phyloP scores from a whole-genome alignment of 2,329 filamentous ascomycete species.

The Pseudogymnoascus sp. region DNA sequence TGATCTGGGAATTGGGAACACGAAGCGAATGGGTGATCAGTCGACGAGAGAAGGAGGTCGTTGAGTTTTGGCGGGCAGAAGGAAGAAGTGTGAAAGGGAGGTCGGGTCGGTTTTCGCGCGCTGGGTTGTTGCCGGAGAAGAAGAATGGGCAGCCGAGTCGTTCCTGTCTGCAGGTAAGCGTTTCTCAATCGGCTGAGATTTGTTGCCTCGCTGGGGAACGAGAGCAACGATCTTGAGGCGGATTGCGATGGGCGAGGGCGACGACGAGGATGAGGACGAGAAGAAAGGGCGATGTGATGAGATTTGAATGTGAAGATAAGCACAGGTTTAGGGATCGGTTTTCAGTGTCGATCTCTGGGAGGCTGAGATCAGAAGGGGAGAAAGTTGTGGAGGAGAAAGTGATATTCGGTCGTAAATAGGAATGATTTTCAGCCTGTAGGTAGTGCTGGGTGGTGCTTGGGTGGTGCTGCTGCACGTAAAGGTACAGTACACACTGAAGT shows the following conservation, averaged over 20 bases:
- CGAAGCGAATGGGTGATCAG: background rate
- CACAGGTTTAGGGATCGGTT: background rate
- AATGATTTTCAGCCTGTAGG: background rate
- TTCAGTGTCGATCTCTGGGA: background rate
- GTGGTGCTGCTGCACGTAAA: background rate
- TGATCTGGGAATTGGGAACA: background rate
- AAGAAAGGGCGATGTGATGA: background rate
- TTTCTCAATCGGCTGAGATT: background rate
- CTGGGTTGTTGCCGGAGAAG: background rate
- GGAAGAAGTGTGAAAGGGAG: background rate
- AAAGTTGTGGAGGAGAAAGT: slow-evolving; percentile 1
- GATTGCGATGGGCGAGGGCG: background rate
- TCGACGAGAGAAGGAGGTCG: background rate
- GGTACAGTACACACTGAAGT: background rate
- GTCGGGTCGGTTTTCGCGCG: background rate
- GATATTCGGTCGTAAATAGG: slow-evolving; percentile 1
- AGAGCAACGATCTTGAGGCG: background rate
- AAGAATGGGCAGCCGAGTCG: background rate
- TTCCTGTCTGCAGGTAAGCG: background rate
- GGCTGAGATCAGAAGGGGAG: slow-evolving; percentile 5
- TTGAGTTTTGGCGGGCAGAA: background rate
- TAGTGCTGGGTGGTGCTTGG: background rate
- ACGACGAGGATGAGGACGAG: background rate
- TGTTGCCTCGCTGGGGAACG: background rate
- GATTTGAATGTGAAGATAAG: slow-evolving; percentile 4